Conservation (phyloP, 768 basidiomycete genomes). For the Mycena haematopus region DNA sequence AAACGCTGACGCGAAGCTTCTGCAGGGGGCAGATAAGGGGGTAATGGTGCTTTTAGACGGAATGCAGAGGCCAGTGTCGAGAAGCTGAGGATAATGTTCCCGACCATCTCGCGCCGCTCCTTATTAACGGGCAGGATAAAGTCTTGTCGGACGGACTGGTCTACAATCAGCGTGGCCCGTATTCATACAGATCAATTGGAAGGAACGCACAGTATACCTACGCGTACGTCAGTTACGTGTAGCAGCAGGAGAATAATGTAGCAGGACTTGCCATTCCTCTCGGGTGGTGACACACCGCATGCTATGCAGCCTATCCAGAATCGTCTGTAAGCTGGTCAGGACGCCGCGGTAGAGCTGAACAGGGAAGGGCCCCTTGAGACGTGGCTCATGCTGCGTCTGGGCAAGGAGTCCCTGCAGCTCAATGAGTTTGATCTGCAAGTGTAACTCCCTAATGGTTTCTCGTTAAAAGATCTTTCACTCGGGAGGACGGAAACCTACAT, state of each 20-base stretch:
- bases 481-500: constrained; percentile 62
- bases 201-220: constrained; percentile 73
- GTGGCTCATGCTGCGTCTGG: constrained; percentile 92
- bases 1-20: constrained; percentile 83
- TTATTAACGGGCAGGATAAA: constrained; percentile 91
- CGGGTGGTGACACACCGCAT: constrained; percentile 97
- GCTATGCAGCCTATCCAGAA: constrained; percentile 88
- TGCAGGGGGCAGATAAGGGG: constrained; percentile 94
- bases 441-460: constrained; percentile 78
- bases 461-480: not conserved
- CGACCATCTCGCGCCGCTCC: constrained; percentile 92
- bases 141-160: constrained; percentile 78
- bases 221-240: constrained; percentile 11
- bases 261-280: constrained; percentile 80
- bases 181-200: not conserved
- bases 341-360: constrained; percentile 83
- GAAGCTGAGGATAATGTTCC: constrained; percentile 92
- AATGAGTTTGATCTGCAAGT: constrained; percentile 90
- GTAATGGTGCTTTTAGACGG: constrained; percentile 88
- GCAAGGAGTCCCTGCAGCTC: constrained; percentile 84
- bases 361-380: constrained; percentile 95
- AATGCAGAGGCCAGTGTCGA: constrained; percentile 82
- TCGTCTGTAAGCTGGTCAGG: constrained; percentile 81
- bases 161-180: constrained; percentile 1
- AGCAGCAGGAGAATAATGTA: constrained; percentile 23